Percentiles rank a stretch among this genome's conserved stretches.
Evolutionary conservation across 2,329 filamentous ascomycete genomes (phyloP).

Genomic region (Venturia oleaginea): DNA sequence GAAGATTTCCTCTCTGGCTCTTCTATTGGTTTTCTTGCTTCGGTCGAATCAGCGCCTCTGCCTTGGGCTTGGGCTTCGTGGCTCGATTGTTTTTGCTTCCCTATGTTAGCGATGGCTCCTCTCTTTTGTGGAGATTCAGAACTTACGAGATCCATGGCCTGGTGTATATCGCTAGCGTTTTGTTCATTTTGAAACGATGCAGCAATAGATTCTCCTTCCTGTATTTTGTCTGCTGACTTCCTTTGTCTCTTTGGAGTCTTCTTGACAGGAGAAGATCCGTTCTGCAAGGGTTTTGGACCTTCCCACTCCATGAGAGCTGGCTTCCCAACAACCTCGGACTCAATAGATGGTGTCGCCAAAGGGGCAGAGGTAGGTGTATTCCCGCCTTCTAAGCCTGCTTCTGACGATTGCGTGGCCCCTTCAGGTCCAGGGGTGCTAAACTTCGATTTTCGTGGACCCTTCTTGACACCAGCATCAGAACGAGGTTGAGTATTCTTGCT

Average conservation of each 20-base stretch:
- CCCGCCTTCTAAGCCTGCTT: neutral
- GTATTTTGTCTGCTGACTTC: neutral
- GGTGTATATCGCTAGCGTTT: neutral
- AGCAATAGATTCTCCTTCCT: neutral
- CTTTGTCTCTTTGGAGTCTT: neutral
- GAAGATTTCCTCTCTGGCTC: neutral
- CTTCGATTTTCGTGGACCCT: constrained; percentile 32
- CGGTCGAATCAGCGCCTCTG: neutral
- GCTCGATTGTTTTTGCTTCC: neutral
- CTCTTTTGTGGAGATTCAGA: neutral
- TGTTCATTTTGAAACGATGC: neutral
- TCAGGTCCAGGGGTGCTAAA: neutral
- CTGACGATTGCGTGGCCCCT: neutral
- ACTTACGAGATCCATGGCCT: neutral
- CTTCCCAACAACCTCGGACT: neutral
- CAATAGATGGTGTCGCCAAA: neutral
- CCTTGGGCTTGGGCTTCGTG: neutral
- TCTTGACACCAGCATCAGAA: constrained; percentile 40
- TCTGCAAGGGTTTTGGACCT: neutral
- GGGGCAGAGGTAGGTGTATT: neutral
- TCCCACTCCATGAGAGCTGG: neutral
- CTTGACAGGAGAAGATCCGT: neutral
- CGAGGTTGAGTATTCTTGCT: constrained; percentile 39
- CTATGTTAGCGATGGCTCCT: neutral
- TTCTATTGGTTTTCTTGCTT: neutral